Percentiles rank a stretch among this genome's conserved stretches.
Evolutionary conservation across 352 stramenopile species (phyloP).

Genomic region (Pythium coloratum): DNA sequence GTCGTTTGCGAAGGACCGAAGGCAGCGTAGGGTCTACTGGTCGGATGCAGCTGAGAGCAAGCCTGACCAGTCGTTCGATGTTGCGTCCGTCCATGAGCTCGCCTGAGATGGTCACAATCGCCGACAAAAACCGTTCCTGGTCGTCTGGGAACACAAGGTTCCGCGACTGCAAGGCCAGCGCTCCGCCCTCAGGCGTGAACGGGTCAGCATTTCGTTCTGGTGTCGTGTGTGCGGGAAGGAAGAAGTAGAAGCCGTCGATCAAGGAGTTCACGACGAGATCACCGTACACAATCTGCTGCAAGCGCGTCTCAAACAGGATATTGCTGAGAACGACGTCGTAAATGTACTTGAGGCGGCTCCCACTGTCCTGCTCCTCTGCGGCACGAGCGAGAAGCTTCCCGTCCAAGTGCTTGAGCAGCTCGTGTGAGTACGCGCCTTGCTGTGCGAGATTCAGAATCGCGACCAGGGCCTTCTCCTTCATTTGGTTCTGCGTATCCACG

Average conservation of each 20-base stretch:
- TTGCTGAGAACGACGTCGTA: constrained; percentile 68
- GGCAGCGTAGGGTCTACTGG: constrained; percentile 19
- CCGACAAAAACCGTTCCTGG: constrained; percentile 65
- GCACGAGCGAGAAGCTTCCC: constrained; percentile 49
- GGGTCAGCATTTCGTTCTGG: background rate
- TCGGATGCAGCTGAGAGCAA: constrained; percentile 50
- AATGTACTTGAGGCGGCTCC: constrained; percentile 51
- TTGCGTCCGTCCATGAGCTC: constrained; percentile 62
- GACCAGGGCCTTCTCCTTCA: constrained; percentile 66
- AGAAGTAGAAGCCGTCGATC: constrained; percentile 60
- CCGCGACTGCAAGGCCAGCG: constrained; percentile 28
- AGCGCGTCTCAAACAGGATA: constrained; percentile 60
- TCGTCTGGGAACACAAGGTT: constrained; percentile 62
- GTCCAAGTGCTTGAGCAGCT: constrained; percentile 58
- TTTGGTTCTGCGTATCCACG: constrained; percentile 32
- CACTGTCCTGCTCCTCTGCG: constrained; percentile 36
- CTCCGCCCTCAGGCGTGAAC: constrained; percentile 14
- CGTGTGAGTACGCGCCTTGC: constrained; percentile 41
- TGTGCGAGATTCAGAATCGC: constrained; percentile 67
- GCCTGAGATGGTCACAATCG: constrained; percentile 62
- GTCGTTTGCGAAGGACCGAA: constrained; percentile 32
- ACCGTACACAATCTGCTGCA: constrained; percentile 66
- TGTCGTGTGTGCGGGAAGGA: background rate
- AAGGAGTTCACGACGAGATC: constrained; percentile 54
- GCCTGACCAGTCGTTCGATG: constrained; percentile 54